Base-by-base conservation (phyloP, 1,139 yeast species). In the Sugiyamaella novakii region DNA sequence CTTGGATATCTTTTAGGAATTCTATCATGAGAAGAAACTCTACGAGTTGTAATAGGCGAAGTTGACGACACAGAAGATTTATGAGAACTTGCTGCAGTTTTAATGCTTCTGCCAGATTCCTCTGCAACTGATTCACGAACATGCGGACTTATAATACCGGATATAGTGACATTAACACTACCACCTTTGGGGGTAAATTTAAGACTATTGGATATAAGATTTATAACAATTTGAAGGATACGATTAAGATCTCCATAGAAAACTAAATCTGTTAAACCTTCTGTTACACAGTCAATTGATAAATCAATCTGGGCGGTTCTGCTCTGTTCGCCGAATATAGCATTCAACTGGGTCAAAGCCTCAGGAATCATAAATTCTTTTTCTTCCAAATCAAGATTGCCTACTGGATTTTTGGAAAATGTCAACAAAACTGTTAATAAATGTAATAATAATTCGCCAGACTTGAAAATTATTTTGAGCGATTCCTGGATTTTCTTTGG, bases 131-230 rank as follows among this genome's bases (percentile, higher is more conserved):
- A 43, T n/a, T 38, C 48, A 3, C 36, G 34, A 21, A 44, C 40
- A 22, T 39, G 44, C 6, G 29, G 31, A 14, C 45, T 43, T 22
- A 49, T 27, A 3, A 44, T 18, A 4, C 54, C 55, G 3, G 59
- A 50, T 11, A 87, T 79, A 0, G 74, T 66, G 3, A 89, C 92
- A 24, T 77, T 77, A 12, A 92, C 95, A 12, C 78, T 74, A 0
- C 98, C 98, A 55, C 87, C 88, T 15, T 83, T 84, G 0, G 96
- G 96, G 0, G 98, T 91, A 59, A 92, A 92, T 63, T 92, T 92
- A 56, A 92, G 73, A 1, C 95, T 84, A 66, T 88, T 91, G 19
- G 95, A 86, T 5, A 91, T 94, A 52, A 92, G 72, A 60, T 92
- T 92, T 89, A 92, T 91, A 2, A 89, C 84, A 50, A 92, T 84